These are phyloP conservation scores for Beauveria caledonica DNA, from an alignment of 2,329 filamentous ascomycete genomes.

Conservation along the genomic window DNA sequence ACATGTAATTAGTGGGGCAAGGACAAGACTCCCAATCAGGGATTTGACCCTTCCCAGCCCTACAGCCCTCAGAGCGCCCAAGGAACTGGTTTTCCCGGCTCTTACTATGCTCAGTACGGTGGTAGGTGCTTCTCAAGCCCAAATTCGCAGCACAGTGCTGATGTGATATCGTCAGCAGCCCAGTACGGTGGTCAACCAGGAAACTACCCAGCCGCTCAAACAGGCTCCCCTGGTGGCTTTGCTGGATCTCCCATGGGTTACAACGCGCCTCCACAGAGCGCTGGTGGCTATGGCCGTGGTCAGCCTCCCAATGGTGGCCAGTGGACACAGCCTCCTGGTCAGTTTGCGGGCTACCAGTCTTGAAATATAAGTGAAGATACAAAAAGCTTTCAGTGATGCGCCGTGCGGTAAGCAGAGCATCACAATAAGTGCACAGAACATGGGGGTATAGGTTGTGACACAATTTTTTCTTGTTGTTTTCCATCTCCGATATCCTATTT, in stretches of 20 bases:
- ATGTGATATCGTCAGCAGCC: slow-evolving; percentile 23
- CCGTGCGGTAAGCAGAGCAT: not conserved
- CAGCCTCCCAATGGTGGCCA: slow-evolving; percentile 47
- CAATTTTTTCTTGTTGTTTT: slow-evolving; percentile 12
- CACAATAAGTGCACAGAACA: not conserved
- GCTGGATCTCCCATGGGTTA: slow-evolving; percentile 63
- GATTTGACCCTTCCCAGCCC: slow-evolving; percentile 69
- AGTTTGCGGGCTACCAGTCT: slow-evolving; percentile 56
- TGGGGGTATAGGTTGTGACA: slow-evolving; percentile 7
- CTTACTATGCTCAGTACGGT: slow-evolving; percentile 93
- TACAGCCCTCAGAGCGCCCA: slow-evolving; percentile 68
- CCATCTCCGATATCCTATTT: slow-evolving; percentile 12
- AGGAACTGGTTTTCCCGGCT: slow-evolving; percentile 65
- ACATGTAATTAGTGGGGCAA: slow-evolving; percentile 77
- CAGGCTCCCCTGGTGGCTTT: slow-evolving; percentile 54
- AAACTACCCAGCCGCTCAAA: slow-evolving; percentile 47
- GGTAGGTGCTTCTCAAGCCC: slow-evolving; percentile 41
- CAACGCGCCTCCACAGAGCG: slow-evolving; percentile 58
- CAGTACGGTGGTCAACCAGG: slow-evolving; percentile 59
- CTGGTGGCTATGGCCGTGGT: slow-evolving; percentile 78
- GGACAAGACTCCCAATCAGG: slow-evolving; percentile 77
- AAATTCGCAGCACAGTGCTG: not conserved
- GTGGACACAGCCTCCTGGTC: slow-evolving; percentile 45
- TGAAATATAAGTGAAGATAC: slow-evolving; percentile 26
- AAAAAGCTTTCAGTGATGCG: not conserved